phyloP scores from a whole-genome alignment of 108 stramenopile genomes.

The Nitzschia inconspicua region DNA sequence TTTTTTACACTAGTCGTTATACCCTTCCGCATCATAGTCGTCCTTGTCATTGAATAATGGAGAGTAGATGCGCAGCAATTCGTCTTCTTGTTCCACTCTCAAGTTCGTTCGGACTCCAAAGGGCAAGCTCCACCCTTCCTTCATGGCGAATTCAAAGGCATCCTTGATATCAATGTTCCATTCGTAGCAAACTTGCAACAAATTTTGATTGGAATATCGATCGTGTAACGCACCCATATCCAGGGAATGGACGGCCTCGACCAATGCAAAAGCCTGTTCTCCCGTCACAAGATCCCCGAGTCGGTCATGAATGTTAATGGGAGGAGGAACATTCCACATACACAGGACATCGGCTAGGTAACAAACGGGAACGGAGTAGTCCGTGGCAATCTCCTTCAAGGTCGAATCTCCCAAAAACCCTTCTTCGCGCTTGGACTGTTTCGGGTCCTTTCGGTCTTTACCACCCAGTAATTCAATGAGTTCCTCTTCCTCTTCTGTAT shows the following conservation, averaged over 20 bases:
- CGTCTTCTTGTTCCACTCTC: slow-evolving; percentile 78
- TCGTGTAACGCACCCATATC: slow-evolving; percentile 72
- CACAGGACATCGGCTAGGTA: slow-evolving; percentile 83
- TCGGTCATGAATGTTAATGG: slow-evolving; percentile 61
- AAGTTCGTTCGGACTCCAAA: slow-evolving; percentile 83
- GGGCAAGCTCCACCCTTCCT: slow-evolving; percentile 82
- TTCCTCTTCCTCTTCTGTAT: slow-evolving; percentile 76
- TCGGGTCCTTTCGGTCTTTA: slow-evolving; percentile 16
- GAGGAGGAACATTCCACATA: slow-evolving; percentile 75
- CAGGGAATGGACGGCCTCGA: slow-evolving; percentile 81
- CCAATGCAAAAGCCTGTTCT: slow-evolving; percentile 83
- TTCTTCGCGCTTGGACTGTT: slow-evolving; percentile 37
- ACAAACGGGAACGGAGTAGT: slow-evolving; percentile 75
- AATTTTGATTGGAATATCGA: slow-evolving; percentile 66
- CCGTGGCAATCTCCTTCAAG: slow-evolving; percentile 64
- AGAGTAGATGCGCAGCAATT: slow-evolving; percentile 52
- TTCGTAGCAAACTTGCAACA: slow-evolving; percentile 59
- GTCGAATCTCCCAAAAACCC: slow-evolving; percentile 85
- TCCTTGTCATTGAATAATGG: background rate
- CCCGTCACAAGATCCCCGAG: slow-evolving; percentile 88
- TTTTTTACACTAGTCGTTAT: too few species aligned
- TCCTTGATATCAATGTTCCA: slow-evolving; percentile 73
- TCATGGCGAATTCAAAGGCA: slow-evolving; percentile 76
- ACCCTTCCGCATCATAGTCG: too few species aligned
- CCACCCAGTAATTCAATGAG: slow-evolving; percentile 71